phyloP scores from a whole-genome alignment of 1,139 yeast genomes.

The Hanseniaspora sp. region DNA sequence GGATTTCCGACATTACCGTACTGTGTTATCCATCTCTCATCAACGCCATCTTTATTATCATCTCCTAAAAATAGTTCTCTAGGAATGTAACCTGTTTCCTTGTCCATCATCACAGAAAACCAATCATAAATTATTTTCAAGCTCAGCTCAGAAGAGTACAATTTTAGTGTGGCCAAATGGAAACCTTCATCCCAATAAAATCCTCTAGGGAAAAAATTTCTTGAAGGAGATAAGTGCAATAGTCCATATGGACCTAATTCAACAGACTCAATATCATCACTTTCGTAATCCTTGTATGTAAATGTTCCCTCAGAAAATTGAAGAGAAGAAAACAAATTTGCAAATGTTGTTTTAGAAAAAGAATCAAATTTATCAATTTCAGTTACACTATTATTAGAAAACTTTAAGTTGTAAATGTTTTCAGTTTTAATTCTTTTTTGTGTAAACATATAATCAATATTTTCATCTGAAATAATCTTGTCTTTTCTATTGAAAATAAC shows the following conservation, averaged over 20 bases:
- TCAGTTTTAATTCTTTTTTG: conserved; percentile 57
- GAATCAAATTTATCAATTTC: conserved; percentile 27
- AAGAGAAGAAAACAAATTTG: conserved; percentile 9
- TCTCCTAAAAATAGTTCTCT: conserved; percentile 89
- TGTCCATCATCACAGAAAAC: conserved; percentile 70
- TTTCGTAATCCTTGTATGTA: conserved; percentile 30
- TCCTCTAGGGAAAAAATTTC: conserved; percentile 93
- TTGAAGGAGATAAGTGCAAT: conserved; percentile 77
- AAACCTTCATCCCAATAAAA: conserved; percentile 99
- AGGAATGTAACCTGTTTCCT: conserved; percentile 92
- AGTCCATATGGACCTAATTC: conserved; percentile 61
- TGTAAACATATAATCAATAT: conserved; percentile 35
- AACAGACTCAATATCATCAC: not conserved
- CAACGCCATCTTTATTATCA: conserved; percentile 83
- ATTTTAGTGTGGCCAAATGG: conserved; percentile 70
- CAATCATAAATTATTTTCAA: conserved; percentile 76
- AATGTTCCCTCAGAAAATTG: conserved; percentile 23
- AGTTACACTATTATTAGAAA: conserved; percentile 45
- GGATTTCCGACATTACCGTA: conserved; percentile 91
- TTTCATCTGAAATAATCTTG: conserved; percentile 33
- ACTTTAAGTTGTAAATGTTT: conserved; percentile 54
- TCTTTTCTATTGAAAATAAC: conserved; percentile 47
- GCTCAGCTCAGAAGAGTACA: conserved; percentile 75
- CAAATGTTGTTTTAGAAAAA: conserved; percentile 20
- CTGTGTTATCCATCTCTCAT: conserved; percentile 73